Evolutionary conservation across 495 filamentous ascomycete genomes (phyloP), one percentile per base, ranked within the genome.

Genomic region (Aspergillus affinis): DNA sequence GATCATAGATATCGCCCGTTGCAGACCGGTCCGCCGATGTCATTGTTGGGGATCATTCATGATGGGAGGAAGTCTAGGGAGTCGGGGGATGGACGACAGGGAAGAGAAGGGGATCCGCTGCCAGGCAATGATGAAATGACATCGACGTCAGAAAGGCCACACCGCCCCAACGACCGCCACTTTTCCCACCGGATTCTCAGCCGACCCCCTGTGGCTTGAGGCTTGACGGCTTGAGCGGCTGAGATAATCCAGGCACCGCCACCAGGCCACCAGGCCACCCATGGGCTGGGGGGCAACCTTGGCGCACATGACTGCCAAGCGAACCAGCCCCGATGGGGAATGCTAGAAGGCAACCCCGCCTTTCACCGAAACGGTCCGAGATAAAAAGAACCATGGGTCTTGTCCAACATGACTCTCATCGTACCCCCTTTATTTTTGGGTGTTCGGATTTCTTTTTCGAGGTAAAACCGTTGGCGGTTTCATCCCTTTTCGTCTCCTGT

Each of bases 21-120:
- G 61, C 23, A 48, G 66, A 63, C 58, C 75, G 71, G 41, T 75
- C 69, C 48, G 59, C 67, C 44, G 63, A 32, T 58, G 63, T 65
- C 76, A 80, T 78, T 55, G 62, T 78, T 61, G 68, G 63, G 44
- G 55, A 59, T 60, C 21, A 61, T 62, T 57, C 75, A 78, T 76
- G 61, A 50, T 72, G 67, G 36, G 58, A 17, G 45, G 26, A 45
- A 10, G 44, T 26, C 19, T 44, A 30, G 45, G 26, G 49, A 47
- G 32, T 54, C 30, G 23, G 48, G 21, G 6, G 18, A 15, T 49
- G 48, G 23, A 17, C 23, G 48, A 49, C 8, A 15, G 18, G n/a
- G 15, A 61, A 52, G 48, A 29, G 17, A 36, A 49, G 51, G 47
- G 41, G 23, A 56, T 57, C 50, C 56, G 32, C 13, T 53, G 51